Conservation (phyloP, 345 rosid genomes). For the Clarkia xantiana region DNA sequence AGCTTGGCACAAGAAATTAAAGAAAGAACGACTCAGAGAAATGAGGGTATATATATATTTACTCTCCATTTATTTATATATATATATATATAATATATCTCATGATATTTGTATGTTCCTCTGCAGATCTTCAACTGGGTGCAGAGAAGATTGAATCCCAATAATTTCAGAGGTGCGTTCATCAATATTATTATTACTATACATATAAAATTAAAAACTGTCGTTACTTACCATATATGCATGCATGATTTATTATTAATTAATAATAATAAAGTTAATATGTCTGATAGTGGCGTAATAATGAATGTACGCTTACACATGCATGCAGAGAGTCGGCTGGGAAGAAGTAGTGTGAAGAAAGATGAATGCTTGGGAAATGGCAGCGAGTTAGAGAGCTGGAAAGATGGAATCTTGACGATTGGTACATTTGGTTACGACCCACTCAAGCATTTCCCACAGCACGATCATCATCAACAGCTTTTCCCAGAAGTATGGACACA, state of each 20-base stretch:
- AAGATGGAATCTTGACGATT: constrained; percentile 66
- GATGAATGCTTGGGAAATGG: constrained; percentile 13
- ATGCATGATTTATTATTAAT: no score
- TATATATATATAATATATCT: no score
- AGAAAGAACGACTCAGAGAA: no score
- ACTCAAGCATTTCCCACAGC: constrained; percentile 10
- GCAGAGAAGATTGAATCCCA: constrained; percentile 57
- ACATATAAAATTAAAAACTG: no score
- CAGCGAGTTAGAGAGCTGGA: constrained; percentile 32
- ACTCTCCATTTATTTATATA: no score
- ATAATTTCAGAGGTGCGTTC: constrained; percentile 9
- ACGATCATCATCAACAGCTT: constrained; percentile 16
- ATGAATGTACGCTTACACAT: neutral
- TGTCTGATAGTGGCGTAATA: no score
- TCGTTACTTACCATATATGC: no score
- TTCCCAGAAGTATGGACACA: constrained; percentile 1
- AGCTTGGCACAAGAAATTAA: no score
- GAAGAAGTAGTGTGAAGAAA: constrained; percentile 39
- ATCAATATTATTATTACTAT: neutral
- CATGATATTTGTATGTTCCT: no score
- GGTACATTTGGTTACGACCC: constrained; percentile 67
- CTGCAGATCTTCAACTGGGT: constrained; percentile 80
- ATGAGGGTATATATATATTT: no score
- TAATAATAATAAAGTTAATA: no score
- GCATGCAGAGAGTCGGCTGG: constrained; percentile 1